Evolutionary conservation across 331 rosid genomes (phyloP).

Genomic region (Acacia pycnantha): DNA sequence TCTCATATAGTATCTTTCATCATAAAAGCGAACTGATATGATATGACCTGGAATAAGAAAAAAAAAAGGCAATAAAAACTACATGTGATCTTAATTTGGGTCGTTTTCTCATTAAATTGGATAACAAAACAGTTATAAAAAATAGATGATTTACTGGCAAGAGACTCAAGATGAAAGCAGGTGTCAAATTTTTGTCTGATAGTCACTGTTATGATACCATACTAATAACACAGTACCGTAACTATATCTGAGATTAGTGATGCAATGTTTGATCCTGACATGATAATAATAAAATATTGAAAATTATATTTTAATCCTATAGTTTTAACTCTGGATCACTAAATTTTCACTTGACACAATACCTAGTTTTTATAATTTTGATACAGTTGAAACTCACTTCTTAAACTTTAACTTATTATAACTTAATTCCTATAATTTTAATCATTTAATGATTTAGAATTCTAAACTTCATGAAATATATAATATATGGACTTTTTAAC

Average conservation of each 20-base stretch:
- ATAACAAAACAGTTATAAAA: not conserved
- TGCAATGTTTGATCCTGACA: not conserved
- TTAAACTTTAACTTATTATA: no score
- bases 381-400: no score
- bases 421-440: no score
- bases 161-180: not conserved
- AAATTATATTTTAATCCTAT: no score
- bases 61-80: not conserved
- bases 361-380: no score
- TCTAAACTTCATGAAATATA: no score
- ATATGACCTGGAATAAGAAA: not conserved
- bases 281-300: not conserved
- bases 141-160: not conserved
- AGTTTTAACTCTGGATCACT: no score
- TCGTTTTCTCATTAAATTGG: not conserved
- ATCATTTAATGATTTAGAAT: no score
- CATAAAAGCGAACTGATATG: not conserved
- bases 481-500: no score
- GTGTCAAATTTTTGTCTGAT: not conserved
- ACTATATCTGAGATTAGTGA: not conserved
- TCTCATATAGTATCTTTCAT: not conserved
- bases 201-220: not conserved
- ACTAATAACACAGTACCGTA: not conserved
- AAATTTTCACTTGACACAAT: no score
- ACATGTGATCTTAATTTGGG: not conserved